Conservation (phyloP, 75 land plant species). For the Pinus tabuliformis region DNA sequence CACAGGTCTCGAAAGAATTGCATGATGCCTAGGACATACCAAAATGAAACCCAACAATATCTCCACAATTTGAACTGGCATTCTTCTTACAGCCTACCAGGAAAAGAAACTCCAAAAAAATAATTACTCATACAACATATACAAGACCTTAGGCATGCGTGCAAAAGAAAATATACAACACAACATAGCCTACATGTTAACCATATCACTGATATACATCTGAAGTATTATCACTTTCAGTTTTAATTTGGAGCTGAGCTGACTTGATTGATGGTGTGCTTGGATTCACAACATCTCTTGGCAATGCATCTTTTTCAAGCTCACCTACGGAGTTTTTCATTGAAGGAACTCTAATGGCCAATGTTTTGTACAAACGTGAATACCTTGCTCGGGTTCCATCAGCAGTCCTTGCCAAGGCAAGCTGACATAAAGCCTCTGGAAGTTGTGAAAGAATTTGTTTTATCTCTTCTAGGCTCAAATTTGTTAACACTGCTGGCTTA, state of each 20-base stretch:
- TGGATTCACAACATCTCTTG: slow-evolving; percentile 44
- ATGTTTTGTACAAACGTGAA: slow-evolving; percentile 79
- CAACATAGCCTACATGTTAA: neutral
- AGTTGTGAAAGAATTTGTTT: slow-evolving; percentile 62
- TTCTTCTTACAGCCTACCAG: neutral
- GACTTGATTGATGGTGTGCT: slow-evolving; percentile 12
- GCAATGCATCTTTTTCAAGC: slow-evolving; percentile 62
- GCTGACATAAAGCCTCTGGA: slow-evolving; percentile 82
- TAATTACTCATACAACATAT: neutral
- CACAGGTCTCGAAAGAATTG: neutral
- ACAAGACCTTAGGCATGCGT: neutral
- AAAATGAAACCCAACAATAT: neutral
- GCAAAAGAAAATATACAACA: neutral
- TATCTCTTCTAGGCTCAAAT: slow-evolving; percentile 84
- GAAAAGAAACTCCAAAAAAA: neutral
- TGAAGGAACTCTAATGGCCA: slow-evolving; percentile 86
- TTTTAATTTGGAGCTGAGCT: slow-evolving; percentile 1
- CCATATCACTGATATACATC: slow-evolving; percentile 4
- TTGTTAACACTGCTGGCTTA: slow-evolving; percentile 61
- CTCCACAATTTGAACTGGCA: neutral
- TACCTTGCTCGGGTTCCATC: slow-evolving; percentile 96
- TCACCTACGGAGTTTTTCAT: slow-evolving; percentile 61
- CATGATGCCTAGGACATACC: neutral
- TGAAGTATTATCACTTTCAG: slow-evolving; percentile 9
- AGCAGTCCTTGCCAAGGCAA: slow-evolving; percentile 89